Base-by-base conservation (phyloP, 2,329 filamentous ascomycete genomes). In the Venturia carpophila region DNA sequence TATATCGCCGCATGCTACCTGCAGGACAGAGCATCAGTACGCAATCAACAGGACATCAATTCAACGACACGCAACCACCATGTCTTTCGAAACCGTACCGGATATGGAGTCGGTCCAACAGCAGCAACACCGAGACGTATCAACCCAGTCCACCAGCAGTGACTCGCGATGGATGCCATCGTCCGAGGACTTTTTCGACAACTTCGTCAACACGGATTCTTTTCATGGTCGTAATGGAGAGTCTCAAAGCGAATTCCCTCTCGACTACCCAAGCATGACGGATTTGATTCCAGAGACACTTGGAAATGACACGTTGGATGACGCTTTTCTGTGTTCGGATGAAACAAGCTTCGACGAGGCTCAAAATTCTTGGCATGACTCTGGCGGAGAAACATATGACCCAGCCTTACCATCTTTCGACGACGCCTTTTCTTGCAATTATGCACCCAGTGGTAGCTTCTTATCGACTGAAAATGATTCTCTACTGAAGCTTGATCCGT, bases 171-270 rank as follows among this genome's bases (percentile, higher is more conserved):
- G 81, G 77, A 79, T 82, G 69, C 83, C 85, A 72, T n/a, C 55
- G 17, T 81, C 80, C 74, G 82, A 83, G 75, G 82, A 83, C 73
- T 79, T 87, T 74, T 87, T 88, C 78, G 83, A 85, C 71, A 81
- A 86, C 73, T 86, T 84, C 72, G 79, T 86, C 73, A 80, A 84
- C 69, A 80, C 82, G 74, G 83, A 85, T 67, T 77, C 81, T 65
- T 78, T 81, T 69, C 78, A 78, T 64, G 74, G 77, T 67, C 78
- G 77, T 69, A 77, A 79, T 67, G 75, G 67, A 74, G 78, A 68
- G 79, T 37, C 37, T 60, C 41, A 60, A 63, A 79, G 73, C 79
- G 81, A 68, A 76, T 78, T 78, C 70, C 77, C 78, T 65, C 75
- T 80, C 70, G 78, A 82, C 67, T 75, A 82, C 68, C 77, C 79